Conservation (phyloP, 2,329 filamentous ascomycete genomes). For the Claviceps sp. region DNA sequence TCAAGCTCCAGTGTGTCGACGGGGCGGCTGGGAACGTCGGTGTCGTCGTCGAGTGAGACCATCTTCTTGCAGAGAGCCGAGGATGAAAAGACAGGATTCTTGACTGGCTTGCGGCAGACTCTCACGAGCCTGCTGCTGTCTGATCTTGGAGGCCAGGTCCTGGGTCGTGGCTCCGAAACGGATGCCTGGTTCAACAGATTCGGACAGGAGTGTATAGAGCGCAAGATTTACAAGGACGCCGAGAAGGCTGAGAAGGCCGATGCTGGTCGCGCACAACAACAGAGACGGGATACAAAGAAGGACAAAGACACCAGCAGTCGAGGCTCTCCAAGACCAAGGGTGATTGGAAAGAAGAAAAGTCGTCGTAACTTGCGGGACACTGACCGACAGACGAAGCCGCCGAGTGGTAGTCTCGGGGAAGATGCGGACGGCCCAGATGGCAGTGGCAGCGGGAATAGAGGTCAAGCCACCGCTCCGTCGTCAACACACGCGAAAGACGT, state of each 20-base stretch:
- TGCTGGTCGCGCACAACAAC: conserved; percentile 31
- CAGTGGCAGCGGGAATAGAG: conserved; percentile 8
- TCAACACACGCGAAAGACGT: neutral
- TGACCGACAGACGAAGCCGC: conserved; percentile 25
- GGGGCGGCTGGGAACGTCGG: conserved; percentile 50
- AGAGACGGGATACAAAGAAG: conserved; percentile 26
- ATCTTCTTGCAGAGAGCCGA: conserved; percentile 47
- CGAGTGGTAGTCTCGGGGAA: conserved; percentile 25
- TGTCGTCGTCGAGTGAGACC: conserved; percentile 56
- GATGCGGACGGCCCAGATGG: conserved; percentile 18
- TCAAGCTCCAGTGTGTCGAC: conserved; percentile 34
- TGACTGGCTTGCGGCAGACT: conserved; percentile 63
- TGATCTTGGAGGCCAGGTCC: conserved; percentile 76
- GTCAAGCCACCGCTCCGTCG: neutral
- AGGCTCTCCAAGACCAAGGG: conserved; percentile 34
- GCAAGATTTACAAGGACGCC: conserved; percentile 21
- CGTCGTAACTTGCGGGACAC: conserved; percentile 48
- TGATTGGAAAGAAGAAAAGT: conserved; percentile 54
- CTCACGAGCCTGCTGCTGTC: conserved; percentile 77
- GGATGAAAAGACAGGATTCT: conserved; percentile 64
- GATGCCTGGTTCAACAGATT: conserved; percentile 72
- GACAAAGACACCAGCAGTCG: conserved; percentile 26
- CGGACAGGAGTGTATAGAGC: conserved; percentile 51
- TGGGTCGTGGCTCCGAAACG: conserved; percentile 82
- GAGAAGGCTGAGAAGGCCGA: conserved; percentile 27